Evolutionary conservation across 2,329 filamentous ascomycete genomes (phyloP).

Genomic region (Atkinsonella hypoxylon): DNA sequence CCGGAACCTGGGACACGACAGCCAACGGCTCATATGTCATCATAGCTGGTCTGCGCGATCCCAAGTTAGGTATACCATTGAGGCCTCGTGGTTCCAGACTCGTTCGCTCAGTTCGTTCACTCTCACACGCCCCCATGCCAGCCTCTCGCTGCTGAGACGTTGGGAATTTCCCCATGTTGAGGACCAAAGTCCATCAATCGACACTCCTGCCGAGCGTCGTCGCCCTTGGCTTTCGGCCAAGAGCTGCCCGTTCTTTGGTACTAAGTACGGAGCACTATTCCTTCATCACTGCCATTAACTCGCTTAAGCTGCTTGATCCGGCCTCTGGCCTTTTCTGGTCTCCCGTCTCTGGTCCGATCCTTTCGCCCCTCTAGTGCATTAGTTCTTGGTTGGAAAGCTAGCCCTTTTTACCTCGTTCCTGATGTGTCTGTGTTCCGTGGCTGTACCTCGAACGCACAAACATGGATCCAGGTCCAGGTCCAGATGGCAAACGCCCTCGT

Average conservation of each 20-base stretch:
- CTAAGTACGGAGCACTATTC: background rate
- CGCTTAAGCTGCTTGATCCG: no score
- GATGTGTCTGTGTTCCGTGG: conserved; percentile 22
- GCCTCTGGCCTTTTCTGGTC: no score
- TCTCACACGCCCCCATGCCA: conserved; percentile 12
- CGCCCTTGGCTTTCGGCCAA: conserved; percentile 15
- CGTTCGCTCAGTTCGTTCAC: background rate
- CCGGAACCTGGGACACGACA: background rate
- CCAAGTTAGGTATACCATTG: background rate
- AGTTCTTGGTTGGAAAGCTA: conserved; percentile 17
- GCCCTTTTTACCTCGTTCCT: conserved; percentile 22
- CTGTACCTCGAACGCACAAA: conserved; percentile 29
- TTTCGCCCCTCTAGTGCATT: conserved; percentile 12
- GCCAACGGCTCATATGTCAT: background rate
- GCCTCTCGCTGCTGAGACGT: conserved; percentile 9
- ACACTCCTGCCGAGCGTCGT: conserved; percentile 15
- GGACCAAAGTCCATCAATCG: conserved; percentile 17
- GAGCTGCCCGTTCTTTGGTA: background rate
- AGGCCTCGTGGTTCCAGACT: background rate
- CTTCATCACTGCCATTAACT: no score
- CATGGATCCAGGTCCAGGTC: conserved; percentile 48
- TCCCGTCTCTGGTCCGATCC: conserved; percentile 9
- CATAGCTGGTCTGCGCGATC: background rate
- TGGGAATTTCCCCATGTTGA: conserved; percentile 13
- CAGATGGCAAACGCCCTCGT: conserved; percentile 47